phyloP scores from a whole-genome alignment of 2,329 filamentous ascomycete genomes.

The Intubia oerlemansii region DNA sequence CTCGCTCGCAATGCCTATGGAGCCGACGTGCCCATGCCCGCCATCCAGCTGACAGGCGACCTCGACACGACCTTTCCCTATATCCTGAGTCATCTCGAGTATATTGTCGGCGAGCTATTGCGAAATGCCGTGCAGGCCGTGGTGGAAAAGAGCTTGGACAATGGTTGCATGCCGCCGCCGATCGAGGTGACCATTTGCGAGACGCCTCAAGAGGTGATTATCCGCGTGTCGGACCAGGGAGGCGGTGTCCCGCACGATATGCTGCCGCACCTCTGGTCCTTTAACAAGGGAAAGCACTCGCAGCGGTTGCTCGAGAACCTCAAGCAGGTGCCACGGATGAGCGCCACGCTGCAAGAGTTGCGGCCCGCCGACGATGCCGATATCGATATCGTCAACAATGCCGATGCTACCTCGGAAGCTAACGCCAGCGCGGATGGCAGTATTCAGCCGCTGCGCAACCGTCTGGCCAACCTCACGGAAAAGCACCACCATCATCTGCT shows the following conservation, averaged over 20 bases:
- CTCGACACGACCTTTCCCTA: slow-evolving; percentile 85
- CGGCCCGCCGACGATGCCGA: slow-evolving; percentile 18
- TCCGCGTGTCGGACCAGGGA: slow-evolving; percentile 86
- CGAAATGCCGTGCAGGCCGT: slow-evolving; percentile 89
- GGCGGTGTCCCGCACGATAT: slow-evolving; percentile 76
- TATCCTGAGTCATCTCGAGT: slow-evolving; percentile 87
- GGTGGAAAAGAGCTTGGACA: slow-evolving; percentile 42
- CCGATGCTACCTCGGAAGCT: not conserved
- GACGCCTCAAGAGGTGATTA: slow-evolving; percentile 83
- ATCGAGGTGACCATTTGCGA: slow-evolving; percentile 93
- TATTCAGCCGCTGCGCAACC: not conserved
- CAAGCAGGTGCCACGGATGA: slow-evolving; percentile 69
- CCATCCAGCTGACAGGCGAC: slow-evolving; percentile 69
- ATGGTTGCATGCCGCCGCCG: slow-evolving; percentile 35
- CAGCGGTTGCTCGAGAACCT: slow-evolving; percentile 66
- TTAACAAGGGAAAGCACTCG: slow-evolving; percentile 75
- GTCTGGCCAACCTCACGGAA: not conserved
- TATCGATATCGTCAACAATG: not conserved
- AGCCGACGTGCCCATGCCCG: slow-evolving; percentile 47
- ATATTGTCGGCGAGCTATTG: slow-evolving; percentile 86
- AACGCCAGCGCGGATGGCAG: not conserved
- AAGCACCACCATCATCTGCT: slow-evolving; percentile 10
- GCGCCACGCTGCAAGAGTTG: slow-evolving; percentile 81
- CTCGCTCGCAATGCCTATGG: slow-evolving; percentile 60
- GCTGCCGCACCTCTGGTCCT: slow-evolving; percentile 85